phyloP scores from a whole-genome alignment of 2,329 filamentous ascomycete species.

The Ascochyta lentis region DNA sequence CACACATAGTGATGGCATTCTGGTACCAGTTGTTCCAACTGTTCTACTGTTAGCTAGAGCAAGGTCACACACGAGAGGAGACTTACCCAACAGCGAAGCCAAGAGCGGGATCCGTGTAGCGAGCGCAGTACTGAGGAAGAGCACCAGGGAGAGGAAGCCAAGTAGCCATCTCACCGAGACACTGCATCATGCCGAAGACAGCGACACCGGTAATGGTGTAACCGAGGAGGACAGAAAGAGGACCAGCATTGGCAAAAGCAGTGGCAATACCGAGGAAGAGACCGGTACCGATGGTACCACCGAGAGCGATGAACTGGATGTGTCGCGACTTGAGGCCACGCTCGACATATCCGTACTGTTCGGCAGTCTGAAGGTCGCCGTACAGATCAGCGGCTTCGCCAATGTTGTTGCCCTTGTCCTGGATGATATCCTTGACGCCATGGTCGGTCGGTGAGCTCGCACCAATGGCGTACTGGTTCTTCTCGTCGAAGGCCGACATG shows the following conservation, averaged over 20 bases:
- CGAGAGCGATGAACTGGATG: constrained; percentile 66
- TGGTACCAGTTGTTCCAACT: constrained; percentile 42
- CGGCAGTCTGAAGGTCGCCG: constrained; percentile 58
- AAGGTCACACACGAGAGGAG: background rate
- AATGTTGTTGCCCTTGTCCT: constrained; percentile 35
- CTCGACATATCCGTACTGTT: constrained; percentile 60
- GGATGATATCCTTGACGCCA: constrained; percentile 34
- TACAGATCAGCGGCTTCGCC: constrained; percentile 61
- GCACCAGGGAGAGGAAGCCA: constrained; percentile 51
- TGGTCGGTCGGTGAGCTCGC: constrained; percentile 21
- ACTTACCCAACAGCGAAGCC: constrained; percentile 25
- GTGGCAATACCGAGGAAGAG: constrained; percentile 45
- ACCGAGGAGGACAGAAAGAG: constrained; percentile 46
- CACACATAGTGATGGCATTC: constrained; percentile 44
- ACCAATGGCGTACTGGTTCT: constrained; percentile 34
- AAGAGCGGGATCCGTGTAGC: constrained; percentile 57
- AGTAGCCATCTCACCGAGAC: constrained; percentile 52
- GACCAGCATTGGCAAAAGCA: constrained; percentile 43
- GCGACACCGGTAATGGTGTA: constrained; percentile 45
- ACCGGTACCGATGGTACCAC: constrained; percentile 59
- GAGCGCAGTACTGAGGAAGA: constrained; percentile 45
- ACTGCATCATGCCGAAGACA: constrained; percentile 51
- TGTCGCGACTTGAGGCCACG: constrained; percentile 62
- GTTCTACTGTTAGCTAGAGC: background rate
- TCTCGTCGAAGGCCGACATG: constrained; percentile 39